These are phyloP conservation scores for Coniochaeta sp. DNA, from an alignment of 2,329 filamentous ascomycete species.

Conservation along the genomic window DNA sequence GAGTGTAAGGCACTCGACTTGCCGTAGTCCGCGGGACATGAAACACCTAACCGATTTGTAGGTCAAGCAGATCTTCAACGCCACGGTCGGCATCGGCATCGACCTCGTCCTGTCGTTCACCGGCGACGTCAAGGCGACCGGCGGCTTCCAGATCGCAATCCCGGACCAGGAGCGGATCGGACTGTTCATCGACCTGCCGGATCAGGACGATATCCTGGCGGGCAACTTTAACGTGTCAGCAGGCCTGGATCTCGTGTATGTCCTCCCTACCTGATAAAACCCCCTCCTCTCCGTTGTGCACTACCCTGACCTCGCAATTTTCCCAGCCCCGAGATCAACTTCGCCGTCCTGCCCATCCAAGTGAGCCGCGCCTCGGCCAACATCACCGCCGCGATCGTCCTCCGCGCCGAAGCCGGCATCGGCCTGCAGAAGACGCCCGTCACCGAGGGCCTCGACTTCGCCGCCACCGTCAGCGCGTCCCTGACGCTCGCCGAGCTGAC, in stretches of 20 bases:
- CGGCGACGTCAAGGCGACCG: conserved; percentile 4
- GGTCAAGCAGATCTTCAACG: conserved; percentile 4
- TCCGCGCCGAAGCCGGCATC: conserved; percentile 8
- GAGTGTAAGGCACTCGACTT: background rate
- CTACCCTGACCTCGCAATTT: background rate
- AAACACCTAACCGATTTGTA: background rate
- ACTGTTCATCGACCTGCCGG: conserved; percentile 6
- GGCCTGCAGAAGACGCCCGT: conserved; percentile 3
- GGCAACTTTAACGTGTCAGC: background rate
- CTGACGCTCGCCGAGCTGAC: conserved; percentile 9
- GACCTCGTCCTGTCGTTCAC: conserved; percentile 8
- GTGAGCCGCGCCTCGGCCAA: conserved; percentile 5
- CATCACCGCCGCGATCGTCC: conserved; percentile 9
- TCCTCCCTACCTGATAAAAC: background rate
- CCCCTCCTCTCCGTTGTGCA: background rate
- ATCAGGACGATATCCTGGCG: background rate
- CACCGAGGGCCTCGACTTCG: background rate
- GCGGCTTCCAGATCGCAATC: conserved; percentile 10
- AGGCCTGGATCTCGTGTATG: conserved; percentile 4
- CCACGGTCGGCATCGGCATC: conserved; percentile 7
- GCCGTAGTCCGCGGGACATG: background rate
- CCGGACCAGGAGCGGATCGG: conserved; percentile 8
- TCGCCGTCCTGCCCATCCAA: conserved; percentile 8
- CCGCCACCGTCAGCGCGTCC: conserved; percentile 6
- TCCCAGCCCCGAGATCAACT: conserved; percentile 6